Evolutionary conservation across 345 rosid species (phyloP), one percentile per base, ranked within the genome.

Genomic region (Iberis pinnata): DNA sequence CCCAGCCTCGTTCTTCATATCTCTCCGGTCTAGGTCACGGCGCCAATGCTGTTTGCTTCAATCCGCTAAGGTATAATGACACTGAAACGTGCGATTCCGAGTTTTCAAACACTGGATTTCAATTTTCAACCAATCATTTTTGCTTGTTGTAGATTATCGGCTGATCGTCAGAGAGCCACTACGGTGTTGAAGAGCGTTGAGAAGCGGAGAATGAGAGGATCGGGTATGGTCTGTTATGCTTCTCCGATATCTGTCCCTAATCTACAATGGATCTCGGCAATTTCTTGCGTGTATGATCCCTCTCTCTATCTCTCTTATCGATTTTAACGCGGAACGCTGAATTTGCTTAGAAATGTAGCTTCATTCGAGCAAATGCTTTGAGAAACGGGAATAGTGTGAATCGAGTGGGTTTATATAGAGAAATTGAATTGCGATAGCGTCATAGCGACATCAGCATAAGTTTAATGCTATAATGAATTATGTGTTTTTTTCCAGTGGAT

Each of bases 261-360:
- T 67, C 73, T 92, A 42, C 96, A 83, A 72, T 87, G 79, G 95
- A 69, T 92, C 70, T 79, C 93, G 11, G 33, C 80, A 9, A 35
- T 84, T 36, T 74, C 86, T 43, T 80, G 92, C 71, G 71, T 42
- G 98, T 90, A 76, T 27, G 70, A 50, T 63, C 58, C 53, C 49
- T 48, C 18, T 49, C 14, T 53, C 31, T 42, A 7, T n/a, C 17
- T 52, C 33, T 32, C 43, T 29, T 10, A 22, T 22, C 6, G 32
- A 27, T 32, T 8, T 15, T 39, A 6, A 27, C 8, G 5, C 8
- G 8, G 15, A 27, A 8, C 8, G 32, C 7, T 32, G 37, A 32
- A 32, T 32, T 12, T 12, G n/a, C n/a, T 32, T 9, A 2, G 10
- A 29, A 29, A 29, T 29, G 5, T 29, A 29, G 33, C 33, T 3